These are phyloP conservation scores for Sequoia sempervirens DNA, from an alignment of 75 land plant genomes.

Conservation along the genomic window DNA sequence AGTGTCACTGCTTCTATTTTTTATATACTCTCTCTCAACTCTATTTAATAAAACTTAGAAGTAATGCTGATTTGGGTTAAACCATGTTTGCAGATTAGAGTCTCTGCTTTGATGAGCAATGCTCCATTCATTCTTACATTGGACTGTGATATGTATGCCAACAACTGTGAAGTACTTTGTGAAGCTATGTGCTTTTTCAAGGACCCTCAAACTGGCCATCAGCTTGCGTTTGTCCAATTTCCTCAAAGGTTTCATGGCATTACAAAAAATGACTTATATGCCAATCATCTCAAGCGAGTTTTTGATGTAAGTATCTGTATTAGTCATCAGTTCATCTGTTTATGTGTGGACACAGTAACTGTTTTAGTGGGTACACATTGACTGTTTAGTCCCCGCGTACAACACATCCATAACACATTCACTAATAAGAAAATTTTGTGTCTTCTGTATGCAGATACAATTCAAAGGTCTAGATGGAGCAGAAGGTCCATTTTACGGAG, in stretches of 20 bases:
- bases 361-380: too few relatives aligned
- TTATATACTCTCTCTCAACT: background rate
- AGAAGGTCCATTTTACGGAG: slow-evolving; percentile 8
- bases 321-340: too few relatives aligned
- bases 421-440: background rate
- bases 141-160: slow-evolving; percentile 39
- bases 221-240: slow-evolving; percentile 34
- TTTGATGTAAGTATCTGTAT: slow-evolving; percentile 25
- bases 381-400: too few relatives aligned
- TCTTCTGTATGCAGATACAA: background rate
- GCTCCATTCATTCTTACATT: slow-evolving; percentile 28
- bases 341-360: too few relatives aligned
- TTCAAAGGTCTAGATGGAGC: slow-evolving; percentile 4
- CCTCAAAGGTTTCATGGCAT: slow-evolving; percentile 32
- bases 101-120: slow-evolving; percentile 27
- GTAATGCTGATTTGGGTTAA: background rate
- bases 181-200: slow-evolving; percentile 33
- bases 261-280: too few relatives aligned
- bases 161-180: slow-evolving; percentile 26
- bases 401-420: too few relatives aligned
- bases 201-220: slow-evolving; percentile 20
- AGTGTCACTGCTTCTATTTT: background rate
- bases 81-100: slow-evolving; percentile 12
- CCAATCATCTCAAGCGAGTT: slow-evolving; percentile 9
- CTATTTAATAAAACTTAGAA: background rate